phyloP scores from a whole-genome alignment of 768 basidiomycete species.

The Nevesoporus exiguus region DNA sequence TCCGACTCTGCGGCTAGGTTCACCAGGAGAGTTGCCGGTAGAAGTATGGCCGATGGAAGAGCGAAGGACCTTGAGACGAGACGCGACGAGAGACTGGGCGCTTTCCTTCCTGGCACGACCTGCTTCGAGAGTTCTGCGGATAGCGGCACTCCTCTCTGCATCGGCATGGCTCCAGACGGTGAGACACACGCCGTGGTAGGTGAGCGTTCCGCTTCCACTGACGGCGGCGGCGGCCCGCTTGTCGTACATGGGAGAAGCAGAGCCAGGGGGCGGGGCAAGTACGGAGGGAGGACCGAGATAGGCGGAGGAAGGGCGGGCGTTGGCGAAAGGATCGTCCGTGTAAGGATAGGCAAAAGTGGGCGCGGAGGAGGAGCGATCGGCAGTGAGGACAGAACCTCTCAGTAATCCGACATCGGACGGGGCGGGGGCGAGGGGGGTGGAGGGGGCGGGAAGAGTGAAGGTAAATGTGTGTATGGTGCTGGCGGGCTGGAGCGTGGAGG shows the following conservation, averaged over 20 bases:
- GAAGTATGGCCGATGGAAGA: slow-evolving; percentile 47
- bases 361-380: slow-evolving; percentile 62
- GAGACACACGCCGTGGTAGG: slow-evolving; percentile 88
- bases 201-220: slow-evolving; percentile 40
- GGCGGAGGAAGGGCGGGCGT: slow-evolving; percentile 70
- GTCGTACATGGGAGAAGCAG: slow-evolving; percentile 30
- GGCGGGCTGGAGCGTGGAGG: slow-evolving; percentile 90
- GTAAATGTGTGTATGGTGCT: slow-evolving; percentile 92
- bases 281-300: slow-evolving; percentile 77
- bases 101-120: slow-evolving; percentile 77
- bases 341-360: slow-evolving; percentile 71
- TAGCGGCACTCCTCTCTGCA: slow-evolving; percentile 78
- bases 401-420: slow-evolving; percentile 58
- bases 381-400: slow-evolving; percentile 70
- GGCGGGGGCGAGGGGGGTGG: slow-evolving; percentile 71
- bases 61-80: slow-evolving; percentile 64
- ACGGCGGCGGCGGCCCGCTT: slow-evolving; percentile 36
- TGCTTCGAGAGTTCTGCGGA: slow-evolving; percentile 78
- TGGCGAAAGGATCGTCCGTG: slow-evolving; percentile 65
- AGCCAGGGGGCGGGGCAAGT: slow-evolving; percentile 37
- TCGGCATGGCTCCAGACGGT: slow-evolving; percentile 97
- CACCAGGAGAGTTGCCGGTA: slow-evolving; percentile 39
- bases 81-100: slow-evolving; percentile 65
- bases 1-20: slow-evolving; percentile 58
- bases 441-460: slow-evolving; percentile 77